A percentile compares a stretch with the other conserved stretches of the same genome.
Conservation (phyloP, 257 asterid species). For the Capsicum pubescens region DNA sequence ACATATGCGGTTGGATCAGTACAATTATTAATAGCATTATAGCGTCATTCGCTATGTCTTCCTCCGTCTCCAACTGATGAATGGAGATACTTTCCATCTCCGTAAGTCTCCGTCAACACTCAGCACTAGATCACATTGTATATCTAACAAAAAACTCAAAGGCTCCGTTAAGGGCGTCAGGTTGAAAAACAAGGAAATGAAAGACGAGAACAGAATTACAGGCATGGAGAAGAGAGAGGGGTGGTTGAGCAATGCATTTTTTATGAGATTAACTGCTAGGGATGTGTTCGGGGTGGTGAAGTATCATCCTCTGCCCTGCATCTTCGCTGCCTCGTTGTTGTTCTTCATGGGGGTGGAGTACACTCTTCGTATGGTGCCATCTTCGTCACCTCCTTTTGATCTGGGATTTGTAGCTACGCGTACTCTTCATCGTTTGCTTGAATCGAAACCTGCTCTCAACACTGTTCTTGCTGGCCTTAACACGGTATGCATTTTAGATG, state of each 20-base stretch:
- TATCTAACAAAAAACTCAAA: slow-evolving; percentile 32
- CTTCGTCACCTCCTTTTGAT: slow-evolving; percentile 67
- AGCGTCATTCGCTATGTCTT: not conserved
- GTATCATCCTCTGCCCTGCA: slow-evolving; percentile 66
- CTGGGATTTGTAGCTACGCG: slow-evolving; percentile 67
- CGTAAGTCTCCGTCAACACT: slow-evolving; percentile 36
- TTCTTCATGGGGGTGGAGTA: slow-evolving; percentile 75
- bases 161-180: slow-evolving; percentile 33
- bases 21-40: not conserved
- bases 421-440: slow-evolving; percentile 55
- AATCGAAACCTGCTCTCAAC: slow-evolving; percentile 62
- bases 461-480: slow-evolving; percentile 70
- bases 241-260: slow-evolving; percentile 36
- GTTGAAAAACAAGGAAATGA: not conserved
- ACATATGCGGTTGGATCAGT: not conserved
- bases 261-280: slow-evolving; percentile 43
- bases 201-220: not conserved
- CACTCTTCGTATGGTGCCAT: slow-evolving; percentile 64
- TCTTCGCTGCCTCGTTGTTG: slow-evolving; percentile 50
- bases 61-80: slow-evolving; percentile 43
- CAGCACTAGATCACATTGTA: slow-evolving; percentile 29
- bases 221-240: slow-evolving; percentile 27
- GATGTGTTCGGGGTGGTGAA: slow-evolving; percentile 46
- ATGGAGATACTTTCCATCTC: slow-evolving; percentile 44
- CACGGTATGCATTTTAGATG: slow-evolving; percentile 48